Conservation (phyloP, 345 rosid genomes). For the Microcos paniculata region DNA sequence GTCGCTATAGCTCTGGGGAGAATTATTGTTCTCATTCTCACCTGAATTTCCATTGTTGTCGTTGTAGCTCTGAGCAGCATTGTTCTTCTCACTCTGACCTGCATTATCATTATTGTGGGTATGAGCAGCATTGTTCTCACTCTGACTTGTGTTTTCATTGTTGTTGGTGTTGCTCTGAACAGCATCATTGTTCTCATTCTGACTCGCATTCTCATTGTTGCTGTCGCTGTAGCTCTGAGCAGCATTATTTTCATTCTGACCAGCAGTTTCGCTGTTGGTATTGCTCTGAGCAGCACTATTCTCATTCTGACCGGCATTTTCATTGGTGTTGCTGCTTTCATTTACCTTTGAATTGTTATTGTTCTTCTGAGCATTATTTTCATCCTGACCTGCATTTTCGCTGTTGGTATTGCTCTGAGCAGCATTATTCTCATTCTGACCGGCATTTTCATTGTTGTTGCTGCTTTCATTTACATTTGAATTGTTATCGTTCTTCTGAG, state of each 20-base stretch:
- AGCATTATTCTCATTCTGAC: conserved; percentile 4
- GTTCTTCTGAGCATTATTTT: conserved; percentile 2
- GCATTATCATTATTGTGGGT: neutral
- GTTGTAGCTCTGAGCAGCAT: conserved; percentile 7
- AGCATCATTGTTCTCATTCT: neutral
- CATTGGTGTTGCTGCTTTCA: neutral
- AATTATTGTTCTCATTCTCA: conserved; percentile 21
- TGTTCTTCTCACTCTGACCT: neutral
- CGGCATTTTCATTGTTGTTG: neutral
- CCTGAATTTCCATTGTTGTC: conserved; percentile 13
- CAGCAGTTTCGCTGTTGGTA: conserved; percentile 3
- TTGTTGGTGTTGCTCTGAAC: conserved; percentile 28
- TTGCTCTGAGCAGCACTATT: conserved; percentile 4
- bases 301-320: neutral
- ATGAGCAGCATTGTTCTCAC: conserved; percentile 9
- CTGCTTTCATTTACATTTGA: conserved; percentile 1
- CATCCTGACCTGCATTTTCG: conserved; percentile 4
- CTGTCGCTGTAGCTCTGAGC: conserved; percentile 3
- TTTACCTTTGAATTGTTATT: neutral
- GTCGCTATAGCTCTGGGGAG: conserved; percentile 26
- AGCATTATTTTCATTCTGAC: conserved; percentile 21
- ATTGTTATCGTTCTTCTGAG: neutral
- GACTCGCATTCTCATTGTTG: neutral
- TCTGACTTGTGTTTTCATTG: conserved; percentile 15
- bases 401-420: neutral